Conservation (phyloP, 306 rosid species). For the Carpinus fangiana region DNA sequence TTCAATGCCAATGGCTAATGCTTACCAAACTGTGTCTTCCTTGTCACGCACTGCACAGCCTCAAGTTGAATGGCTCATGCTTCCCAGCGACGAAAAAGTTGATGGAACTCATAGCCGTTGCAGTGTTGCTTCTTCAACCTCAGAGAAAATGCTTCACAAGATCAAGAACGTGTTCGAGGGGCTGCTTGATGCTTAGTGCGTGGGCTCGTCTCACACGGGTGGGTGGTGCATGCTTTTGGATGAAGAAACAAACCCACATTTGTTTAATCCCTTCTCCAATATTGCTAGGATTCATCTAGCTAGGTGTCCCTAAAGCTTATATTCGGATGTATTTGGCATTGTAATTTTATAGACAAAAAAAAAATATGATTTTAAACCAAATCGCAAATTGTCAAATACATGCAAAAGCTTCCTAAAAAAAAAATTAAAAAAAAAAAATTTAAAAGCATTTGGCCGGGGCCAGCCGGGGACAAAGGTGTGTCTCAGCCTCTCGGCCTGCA, state of each 20-base stretch:
- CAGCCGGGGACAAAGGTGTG: too few relatives aligned
- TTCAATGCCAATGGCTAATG: too few relatives aligned
- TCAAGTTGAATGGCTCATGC: constrained; percentile 13
- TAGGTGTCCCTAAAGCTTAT: not conserved
- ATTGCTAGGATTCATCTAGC: not conserved
- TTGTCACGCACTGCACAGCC: too few relatives aligned
- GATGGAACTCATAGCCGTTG: not conserved
- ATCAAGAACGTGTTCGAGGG: not conserved
- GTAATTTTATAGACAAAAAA: too few relatives aligned
- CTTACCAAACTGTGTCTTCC: too few relatives aligned
- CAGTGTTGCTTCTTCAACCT: constrained; percentile 7
- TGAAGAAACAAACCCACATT: not conserved
- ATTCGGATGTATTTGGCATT: too few relatives aligned
- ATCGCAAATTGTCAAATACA: too few relatives aligned
- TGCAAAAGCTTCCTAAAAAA: too few relatives aligned
- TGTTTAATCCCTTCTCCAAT: not conserved
- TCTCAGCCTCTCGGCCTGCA: too few relatives aligned
- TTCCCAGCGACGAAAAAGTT: not conserved
- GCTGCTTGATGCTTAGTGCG: not conserved
- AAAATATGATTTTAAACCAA: too few relatives aligned
- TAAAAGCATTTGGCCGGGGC: too few relatives aligned
- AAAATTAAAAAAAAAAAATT: too few relatives aligned
- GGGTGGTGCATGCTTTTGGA: not conserved
- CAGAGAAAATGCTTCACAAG: not conserved
- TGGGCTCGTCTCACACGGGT: constrained; percentile 10